A percentile compares a stretch with the other conserved stretches of the same genome.
These are phyloP conservation scores for Cystobasidiaceae sp. DNA, from an alignment of 1,284 basidiomycete genomes.

Conservation along the genomic window DNA sequence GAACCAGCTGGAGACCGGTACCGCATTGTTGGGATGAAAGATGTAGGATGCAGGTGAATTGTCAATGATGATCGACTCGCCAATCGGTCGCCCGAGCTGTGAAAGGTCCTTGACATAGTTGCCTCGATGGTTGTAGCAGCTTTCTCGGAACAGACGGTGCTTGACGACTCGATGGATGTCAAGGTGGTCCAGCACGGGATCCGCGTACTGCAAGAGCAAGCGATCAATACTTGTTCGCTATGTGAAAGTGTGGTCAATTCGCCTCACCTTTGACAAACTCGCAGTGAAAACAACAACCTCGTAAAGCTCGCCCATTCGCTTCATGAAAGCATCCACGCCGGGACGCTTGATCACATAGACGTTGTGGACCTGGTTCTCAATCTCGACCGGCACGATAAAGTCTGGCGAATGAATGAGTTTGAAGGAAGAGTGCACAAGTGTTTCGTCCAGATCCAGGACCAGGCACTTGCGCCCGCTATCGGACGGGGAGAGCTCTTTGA, in stretches of 20 bases:
- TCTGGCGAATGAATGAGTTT: conserved; percentile 90
- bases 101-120: conserved; percentile 99
- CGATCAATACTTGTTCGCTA: no score
- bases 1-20: conserved; percentile 98
- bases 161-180: conserved; percentile 86
- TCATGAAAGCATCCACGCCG: conserved; percentile 90
- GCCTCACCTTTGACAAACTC: conserved; percentile 91
- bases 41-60: conserved; percentile 99
- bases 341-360: conserved; percentile 99
- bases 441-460: conserved; percentile 93
- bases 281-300: conserved; percentile 99
- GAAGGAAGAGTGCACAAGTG: conserved; percentile 66
- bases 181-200: conserved; percentile 94
- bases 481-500: conserved; percentile 67
- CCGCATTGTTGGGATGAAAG: conserved; percentile 98
- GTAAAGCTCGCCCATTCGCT: conserved; percentile 95
- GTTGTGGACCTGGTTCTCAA: conserved; percentile 95
- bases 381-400: conserved; percentile 98
- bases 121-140: conserved; percentile 97
- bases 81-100: conserved; percentile 86
- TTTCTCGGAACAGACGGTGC: conserved; percentile 96
- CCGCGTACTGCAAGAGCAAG: no score
- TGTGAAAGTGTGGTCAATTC: no score
- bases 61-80: conserved; percentile 94
- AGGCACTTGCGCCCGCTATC: conserved; percentile 79